A percentile compares a stretch with the other conserved stretches of the same genome.
These are phyloP conservation scores for Penicillium egyptiacum DNA, from an alignment of 495 filamentous ascomycete species.

Conservation along the genomic window DNA sequence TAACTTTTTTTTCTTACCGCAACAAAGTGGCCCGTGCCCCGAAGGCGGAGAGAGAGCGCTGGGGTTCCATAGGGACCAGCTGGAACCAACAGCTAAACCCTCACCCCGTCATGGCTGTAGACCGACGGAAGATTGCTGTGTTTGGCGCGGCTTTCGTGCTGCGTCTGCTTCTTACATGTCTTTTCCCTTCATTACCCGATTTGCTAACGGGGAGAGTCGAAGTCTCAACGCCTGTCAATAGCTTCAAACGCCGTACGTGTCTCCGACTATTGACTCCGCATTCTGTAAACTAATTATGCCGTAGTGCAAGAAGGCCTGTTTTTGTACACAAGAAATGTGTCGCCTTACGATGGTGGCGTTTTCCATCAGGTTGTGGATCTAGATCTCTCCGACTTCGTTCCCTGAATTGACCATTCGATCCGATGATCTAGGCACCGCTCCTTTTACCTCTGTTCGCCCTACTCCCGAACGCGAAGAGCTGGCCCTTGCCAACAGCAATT, in stretches of 20 bases:
- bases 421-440: slow-evolving; percentile 66
- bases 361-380: slow-evolving; percentile 74
- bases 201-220: slow-evolving; percentile 89
- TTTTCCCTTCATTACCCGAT: slow-evolving; percentile 82
- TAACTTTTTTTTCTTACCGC: slow-evolving; percentile 41
- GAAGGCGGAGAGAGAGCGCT: slow-evolving; percentile 33
- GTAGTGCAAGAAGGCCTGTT: slow-evolving; percentile 96
- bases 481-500: slow-evolving; percentile 70
- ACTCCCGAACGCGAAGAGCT: slow-evolving; percentile 63
- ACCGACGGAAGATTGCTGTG: slow-evolving; percentile 72
- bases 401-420: slow-evolving; percentile 12
- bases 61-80: slow-evolving; percentile 31
- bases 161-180: slow-evolving; percentile 74
- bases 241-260: slow-evolving; percentile 89
- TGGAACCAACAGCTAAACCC: slow-evolving; percentile 18
- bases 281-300: slow-evolving; percentile 4
- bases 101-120: slow-evolving; percentile 55
- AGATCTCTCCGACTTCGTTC: slow-evolving; percentile 6
- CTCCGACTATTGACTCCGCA: slow-evolving; percentile 1
- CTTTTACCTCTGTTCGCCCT: slow-evolving; percentile 88
- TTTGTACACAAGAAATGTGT: slow-evolving; percentile 93
- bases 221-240: slow-evolving; percentile 93
- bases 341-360: slow-evolving; percentile 95
- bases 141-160: slow-evolving; percentile 74
- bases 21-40: slow-evolving; percentile 40